Evolutionary conservation across 2,329 filamentous ascomycete genomes (phyloP).

Genomic region (Trichoderma sp.): DNA sequence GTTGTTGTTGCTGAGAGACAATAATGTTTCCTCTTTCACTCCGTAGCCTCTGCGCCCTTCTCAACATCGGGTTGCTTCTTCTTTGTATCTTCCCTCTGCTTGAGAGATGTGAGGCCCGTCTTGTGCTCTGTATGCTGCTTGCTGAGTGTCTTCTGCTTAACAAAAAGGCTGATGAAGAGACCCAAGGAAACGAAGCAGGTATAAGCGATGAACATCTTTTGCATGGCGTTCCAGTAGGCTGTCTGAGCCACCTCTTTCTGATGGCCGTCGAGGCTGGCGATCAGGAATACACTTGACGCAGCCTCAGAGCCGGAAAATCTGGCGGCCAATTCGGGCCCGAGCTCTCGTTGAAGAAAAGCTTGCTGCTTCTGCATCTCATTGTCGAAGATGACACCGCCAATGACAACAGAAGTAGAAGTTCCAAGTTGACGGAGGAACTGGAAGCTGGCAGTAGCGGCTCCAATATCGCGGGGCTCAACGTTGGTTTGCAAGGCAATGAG

Average conservation of each 20-base stretch:
- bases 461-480: slow-evolving; percentile 61
- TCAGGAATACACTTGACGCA: slow-evolving; percentile 57
- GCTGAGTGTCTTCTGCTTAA: slow-evolving; percentile 51
- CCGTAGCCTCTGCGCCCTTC: not conserved
- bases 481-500: slow-evolving; percentile 67
- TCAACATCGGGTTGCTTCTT: slow-evolving; percentile 25
- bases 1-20: not conserved
- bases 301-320: slow-evolving; percentile 59
- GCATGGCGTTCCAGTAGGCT: slow-evolving; percentile 51
- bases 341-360: slow-evolving; percentile 44
- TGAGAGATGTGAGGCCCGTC: slow-evolving; percentile 52
- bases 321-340: slow-evolving; percentile 50
- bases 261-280: slow-evolving; percentile 49
- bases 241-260: slow-evolving; percentile 43
- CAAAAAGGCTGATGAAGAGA: slow-evolving; percentile 46
- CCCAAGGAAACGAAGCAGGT: slow-evolving; percentile 49
- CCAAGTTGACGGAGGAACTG: slow-evolving; percentile 67
- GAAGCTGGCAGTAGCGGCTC: slow-evolving; percentile 66
- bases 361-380: slow-evolving; percentile 65
- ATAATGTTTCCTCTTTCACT: not conserved
- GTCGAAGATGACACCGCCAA: slow-evolving; percentile 77
- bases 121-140: slow-evolving; percentile 57
- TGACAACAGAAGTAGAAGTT: slow-evolving; percentile 65
- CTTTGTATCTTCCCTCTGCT: slow-evolving; percentile 26
- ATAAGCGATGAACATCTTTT: slow-evolving; percentile 59